A percentile compares a stretch with the other conserved stretches of the same genome.
Conservation (phyloP, 1,284 basidiomycete species). For the Austroboletus novae-zelandiae region DNA sequence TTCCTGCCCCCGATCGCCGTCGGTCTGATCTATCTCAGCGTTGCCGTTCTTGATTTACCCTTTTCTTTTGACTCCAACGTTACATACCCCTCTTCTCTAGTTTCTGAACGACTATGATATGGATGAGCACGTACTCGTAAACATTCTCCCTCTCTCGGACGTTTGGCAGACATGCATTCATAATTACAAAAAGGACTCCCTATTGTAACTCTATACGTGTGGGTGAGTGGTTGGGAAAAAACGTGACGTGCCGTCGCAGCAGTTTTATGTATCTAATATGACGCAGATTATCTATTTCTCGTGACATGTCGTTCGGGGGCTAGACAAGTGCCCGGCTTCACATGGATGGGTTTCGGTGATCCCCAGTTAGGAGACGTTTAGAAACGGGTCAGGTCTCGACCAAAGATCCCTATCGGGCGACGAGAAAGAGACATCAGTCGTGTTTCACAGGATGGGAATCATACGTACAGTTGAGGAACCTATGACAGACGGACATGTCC, state of each 20-base stretch:
- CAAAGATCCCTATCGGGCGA: slow-evolving; percentile 61
- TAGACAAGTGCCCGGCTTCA: not conserved
- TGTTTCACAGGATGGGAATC: not conserved
- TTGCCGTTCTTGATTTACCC: not conserved
- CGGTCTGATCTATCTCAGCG: slow-evolving; percentile 1
- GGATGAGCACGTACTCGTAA: slow-evolving; percentile 26
- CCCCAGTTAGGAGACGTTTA: slow-evolving; percentile 33
- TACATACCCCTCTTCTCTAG: slow-evolving; percentile 10
- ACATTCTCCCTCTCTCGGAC: slow-evolving; percentile 8
- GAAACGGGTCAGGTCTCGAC: slow-evolving; percentile 77
- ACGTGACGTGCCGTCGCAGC: not conserved
- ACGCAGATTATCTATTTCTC: not conserved
- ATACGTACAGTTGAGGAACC: slow-evolving; percentile 26
- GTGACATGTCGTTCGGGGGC: not conserved
- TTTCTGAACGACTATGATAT: slow-evolving; percentile 16
- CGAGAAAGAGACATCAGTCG: slow-evolving; percentile 32
- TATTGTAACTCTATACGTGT: slow-evolving; percentile 9
- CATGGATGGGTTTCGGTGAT: not conserved
- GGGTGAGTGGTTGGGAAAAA: slow-evolving; percentile 1
- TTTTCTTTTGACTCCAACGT: slow-evolving; percentile 9
- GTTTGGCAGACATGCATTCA: not conserved
- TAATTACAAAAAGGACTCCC: slow-evolving; percentile 1
- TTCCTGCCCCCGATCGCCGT: not conserved
- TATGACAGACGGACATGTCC: slow-evolving; percentile 5
- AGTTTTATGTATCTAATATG: not conserved